These are phyloP conservation scores for Penicillium pancosmium DNA, from an alignment of 495 filamentous ascomycete species.

Conservation along the genomic window DNA sequence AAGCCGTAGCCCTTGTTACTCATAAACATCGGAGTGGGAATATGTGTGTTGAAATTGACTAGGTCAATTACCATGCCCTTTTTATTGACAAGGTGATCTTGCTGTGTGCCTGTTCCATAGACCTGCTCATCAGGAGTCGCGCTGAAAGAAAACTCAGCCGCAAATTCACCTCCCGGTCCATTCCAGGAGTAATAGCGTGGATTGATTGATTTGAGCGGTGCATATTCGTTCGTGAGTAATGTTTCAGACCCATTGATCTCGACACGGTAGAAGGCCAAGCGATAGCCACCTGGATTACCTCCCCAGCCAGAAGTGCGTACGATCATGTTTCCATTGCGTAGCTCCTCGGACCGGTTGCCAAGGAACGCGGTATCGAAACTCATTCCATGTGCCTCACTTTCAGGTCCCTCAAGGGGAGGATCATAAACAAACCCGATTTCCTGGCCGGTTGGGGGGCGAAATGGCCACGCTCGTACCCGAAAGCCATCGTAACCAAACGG, in stretches of 20 bases:
- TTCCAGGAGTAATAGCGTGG: conserved; percentile 32
- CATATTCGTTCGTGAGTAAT: conserved; percentile 34
- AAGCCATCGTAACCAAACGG: conserved; percentile 37
- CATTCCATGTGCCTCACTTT: conserved; percentile 28
- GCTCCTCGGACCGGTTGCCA: conserved; percentile 21
- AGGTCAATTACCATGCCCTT: conserved; percentile 31
- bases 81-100: conserved; percentile 34
- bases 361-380: conserved; percentile 24
- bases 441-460: conserved; percentile 27
- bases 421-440: conserved; percentile 35
- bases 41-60: conserved; percentile 33
- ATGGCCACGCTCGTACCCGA: conserved; percentile 34
- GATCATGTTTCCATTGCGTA: conserved; percentile 33
- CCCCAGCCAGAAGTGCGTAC: conserved; percentile 32
- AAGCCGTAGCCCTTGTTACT: conserved; percentile 35
- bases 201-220: conserved; percentile 35
- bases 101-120: conserved; percentile 36
- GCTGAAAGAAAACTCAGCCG: conserved; percentile 33
- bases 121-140: conserved; percentile 33
- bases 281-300: conserved; percentile 29
- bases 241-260: conserved; percentile 30
- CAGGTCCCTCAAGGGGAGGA: conserved; percentile 33
- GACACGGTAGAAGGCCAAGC: conserved; percentile 29
- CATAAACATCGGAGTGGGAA: conserved; percentile 32
- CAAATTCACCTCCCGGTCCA: conserved; percentile 29